Evolutionary conservation across 2,329 filamentous ascomycete genomes (phyloP).

Genomic region (Trichoderma polysporum): DNA sequence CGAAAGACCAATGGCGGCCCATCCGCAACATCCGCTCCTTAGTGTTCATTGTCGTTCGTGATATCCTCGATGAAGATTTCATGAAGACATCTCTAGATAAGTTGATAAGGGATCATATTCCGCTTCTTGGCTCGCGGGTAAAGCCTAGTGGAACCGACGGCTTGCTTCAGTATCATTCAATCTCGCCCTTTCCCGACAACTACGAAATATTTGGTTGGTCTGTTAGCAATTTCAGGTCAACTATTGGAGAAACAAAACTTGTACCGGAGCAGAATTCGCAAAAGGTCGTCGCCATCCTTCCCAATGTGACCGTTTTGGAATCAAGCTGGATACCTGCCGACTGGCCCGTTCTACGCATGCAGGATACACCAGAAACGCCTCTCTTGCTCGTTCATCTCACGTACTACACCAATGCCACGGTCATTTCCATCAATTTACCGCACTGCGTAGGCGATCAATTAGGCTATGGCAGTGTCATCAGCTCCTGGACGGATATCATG

Average conservation of each 20-base stretch:
- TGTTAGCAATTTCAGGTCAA: not conserved
- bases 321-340: conserved; percentile 2
- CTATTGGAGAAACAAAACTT: not conserved
- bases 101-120: conserved; percentile 24
- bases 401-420: conserved; percentile 23
- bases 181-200: conserved; percentile 3
- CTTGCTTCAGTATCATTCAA: conserved; percentile 21
- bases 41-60: conserved; percentile 23
- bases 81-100: conserved; percentile 22
- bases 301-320: not conserved
- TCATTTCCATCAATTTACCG: conserved; percentile 25
- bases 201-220: conserved; percentile 24
- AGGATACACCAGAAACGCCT: conserved; percentile 24
- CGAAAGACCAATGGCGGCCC: conserved; percentile 21
- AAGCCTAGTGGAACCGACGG: conserved; percentile 6
- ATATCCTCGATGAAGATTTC: conserved; percentile 15
- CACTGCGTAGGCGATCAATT: conserved; percentile 27
- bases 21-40: conserved; percentile 23
- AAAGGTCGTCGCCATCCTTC: not conserved
- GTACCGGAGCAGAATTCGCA: not conserved
- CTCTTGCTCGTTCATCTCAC: conserved; percentile 27
- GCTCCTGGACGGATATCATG: conserved; percentile 25
- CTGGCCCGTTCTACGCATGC: conserved; percentile 23
- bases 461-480: conserved; percentile 25
- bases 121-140: conserved; percentile 23